Base-by-base conservation (phyloP, 768 basidiomycete species). In the Hypholoma sublateritium region DNA sequence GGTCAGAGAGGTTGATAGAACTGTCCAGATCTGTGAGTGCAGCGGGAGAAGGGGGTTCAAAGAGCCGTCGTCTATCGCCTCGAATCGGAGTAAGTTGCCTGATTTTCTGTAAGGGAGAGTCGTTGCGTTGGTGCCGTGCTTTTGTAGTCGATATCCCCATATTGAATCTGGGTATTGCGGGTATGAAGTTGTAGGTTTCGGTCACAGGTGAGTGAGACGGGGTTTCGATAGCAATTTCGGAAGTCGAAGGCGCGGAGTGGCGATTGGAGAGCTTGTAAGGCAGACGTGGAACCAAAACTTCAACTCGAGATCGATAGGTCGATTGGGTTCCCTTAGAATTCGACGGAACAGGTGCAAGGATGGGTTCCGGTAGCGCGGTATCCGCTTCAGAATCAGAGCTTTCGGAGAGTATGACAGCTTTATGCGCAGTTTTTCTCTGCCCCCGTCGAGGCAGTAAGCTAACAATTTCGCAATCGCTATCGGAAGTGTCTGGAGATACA, bases 31-130 rank as follows among this genome's bases (percentile, higher is more conserved):
- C 82, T 14, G 74, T 74, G 0, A 83, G 79, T 13, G 80, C 79
- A 2, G 80, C 74, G 2, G 84, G 82, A 4, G 78, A 79, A 2
- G 75, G 78, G 14, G 74, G 83, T 39, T 74, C 75, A 43, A 75
- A 77, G 6, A 72, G 68, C 34, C 69, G 72, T 47, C 76, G 76
- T 16, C 72, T 72, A 22, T 70, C 67, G 35, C 76, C 73, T 16
- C 82, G 80, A 53, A 90, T 87, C 8, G 89, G 89, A 3, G 89
- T 91, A 28, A 90, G 78, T 59, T 78, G 84, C 22, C 87, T 83
- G n/a, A 77, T 65, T 60, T 80, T 85, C 24, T 72, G 64, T 44
- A 59, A 28, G 34, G 62, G 56, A 36, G 61, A 69, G 47, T 60
- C 44, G 43, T 63, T 66, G 49, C 43, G 59, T 48, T 59, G 69